Evolutionary conservation across 441 rosid species (phyloP).

Genomic region (Euphorbia schlechtendalii): DNA sequence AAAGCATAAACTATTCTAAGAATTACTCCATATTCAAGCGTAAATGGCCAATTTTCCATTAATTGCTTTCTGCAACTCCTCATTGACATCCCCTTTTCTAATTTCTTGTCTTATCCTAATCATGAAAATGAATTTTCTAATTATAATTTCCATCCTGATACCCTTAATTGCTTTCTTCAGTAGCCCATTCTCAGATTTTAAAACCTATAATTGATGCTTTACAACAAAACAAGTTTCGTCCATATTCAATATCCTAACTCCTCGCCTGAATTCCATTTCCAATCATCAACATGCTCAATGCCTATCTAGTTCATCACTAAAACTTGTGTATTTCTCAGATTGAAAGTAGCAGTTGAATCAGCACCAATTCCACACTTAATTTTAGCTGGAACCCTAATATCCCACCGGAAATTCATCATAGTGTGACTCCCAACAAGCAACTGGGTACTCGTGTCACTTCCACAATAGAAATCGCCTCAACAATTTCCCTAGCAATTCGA

Average conservation of each 20-base stretch:
- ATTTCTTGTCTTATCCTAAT: no score
- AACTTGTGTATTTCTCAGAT: constrained; percentile 54
- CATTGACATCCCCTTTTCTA: no score
- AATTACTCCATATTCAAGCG: no score
- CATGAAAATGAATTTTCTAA: no score
- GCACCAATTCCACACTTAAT: constrained; percentile 24
- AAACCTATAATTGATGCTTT: constrained; percentile 49
- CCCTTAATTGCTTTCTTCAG: constrained; percentile 65
- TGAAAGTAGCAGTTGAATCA: constrained; percentile 38
- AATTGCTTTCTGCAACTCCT: no score
- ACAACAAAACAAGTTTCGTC: constrained; percentile 41
- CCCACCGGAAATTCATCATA: constrained; percentile 74
- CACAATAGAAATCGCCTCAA: constrained; percentile 45
- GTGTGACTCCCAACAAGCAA: constrained; percentile 58
- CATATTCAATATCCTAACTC: constrained; percentile 34
- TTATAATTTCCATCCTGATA: no score
- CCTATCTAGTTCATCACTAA: constrained; percentile 79
- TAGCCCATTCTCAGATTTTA: constrained; percentile 55
- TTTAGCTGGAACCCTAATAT: constrained; percentile 71
- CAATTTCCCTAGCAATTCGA: constrained; percentile 33
- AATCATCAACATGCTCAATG: constrained; percentile 59
- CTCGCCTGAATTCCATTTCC: constrained; percentile 21
- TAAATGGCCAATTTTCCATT: no score
- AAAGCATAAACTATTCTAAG: no score
- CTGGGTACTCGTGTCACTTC: constrained; percentile 63